Base-by-base conservation (phyloP, 192 early-diverging fungal genomes). In the Lunasporangiospora selenospora region DNA sequence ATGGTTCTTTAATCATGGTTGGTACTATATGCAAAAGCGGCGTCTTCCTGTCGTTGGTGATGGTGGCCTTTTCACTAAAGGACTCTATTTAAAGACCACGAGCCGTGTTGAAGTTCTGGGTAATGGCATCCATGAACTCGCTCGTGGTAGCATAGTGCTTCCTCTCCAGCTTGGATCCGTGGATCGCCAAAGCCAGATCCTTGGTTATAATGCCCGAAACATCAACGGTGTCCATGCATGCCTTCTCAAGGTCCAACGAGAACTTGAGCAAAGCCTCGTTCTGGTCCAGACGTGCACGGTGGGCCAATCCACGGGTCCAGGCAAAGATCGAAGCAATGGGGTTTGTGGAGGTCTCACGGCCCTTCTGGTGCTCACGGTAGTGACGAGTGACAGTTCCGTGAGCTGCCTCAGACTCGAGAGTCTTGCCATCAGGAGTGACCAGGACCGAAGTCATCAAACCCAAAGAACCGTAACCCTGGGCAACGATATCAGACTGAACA, bases 371-470 rank as follows among this genome's bases (percentile, higher is more conserved):
- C 81, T 95, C 89, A 61, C 90, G 86, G 86, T 87, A 95, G 79
- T 94, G 93, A 41, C 95, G 86, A 12, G 94, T 97, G 36, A 98
- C 95, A 3, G 94, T 95, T 55, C 96, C 78, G 82, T 99, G 97
- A 24, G 97, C 97, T 31, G 97, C 97, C 80, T 98, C 97, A 54
- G 93, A 87, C 82, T 99, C 95, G 55, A 87, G 75, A 23, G 97
- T 94, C 70, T 89, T 90, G 40, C 92, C 91, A 73, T 95, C 96
- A 49, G 94, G 92, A 40, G 96, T 96, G 31, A 95, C 67, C 52
- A 95, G 85, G 15, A 96, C 91, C 19, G 95, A 95, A 47, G 95
- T 95, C 95, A 99, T 99, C 43, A 99, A 80, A n/a, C 94, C 96
- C 21, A 98, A 84, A 27, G 89, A 91, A 39, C 95, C 93, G 70